phyloP scores from a whole-genome alignment of 306 rosid genomes.

The Prunus padus region DNA sequence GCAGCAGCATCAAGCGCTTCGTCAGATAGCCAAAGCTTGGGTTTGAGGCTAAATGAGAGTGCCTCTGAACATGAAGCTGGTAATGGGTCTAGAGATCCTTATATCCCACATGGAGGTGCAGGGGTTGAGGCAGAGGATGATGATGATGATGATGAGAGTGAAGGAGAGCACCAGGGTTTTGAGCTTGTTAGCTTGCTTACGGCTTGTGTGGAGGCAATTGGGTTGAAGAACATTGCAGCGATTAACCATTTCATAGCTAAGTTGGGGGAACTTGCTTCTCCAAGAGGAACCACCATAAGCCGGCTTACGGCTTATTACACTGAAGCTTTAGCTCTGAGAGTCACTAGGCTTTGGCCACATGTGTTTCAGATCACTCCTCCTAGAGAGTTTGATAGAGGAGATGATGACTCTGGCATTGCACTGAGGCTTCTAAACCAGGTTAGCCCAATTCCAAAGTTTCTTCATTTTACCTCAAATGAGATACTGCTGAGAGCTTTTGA shows the following conservation, averaged over 20 bases:
- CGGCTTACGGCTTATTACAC: slow-evolving; percentile 75
- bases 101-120: slow-evolving; percentile 41
- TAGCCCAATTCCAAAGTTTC: slow-evolving; percentile 80
- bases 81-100: slow-evolving; percentile 61
- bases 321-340: slow-evolving; percentile 82
- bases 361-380: slow-evolving; percentile 71
- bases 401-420: slow-evolving; percentile 65
- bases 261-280: slow-evolving; percentile 85
- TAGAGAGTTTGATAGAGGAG: slow-evolving; percentile 72
- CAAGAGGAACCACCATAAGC: slow-evolving; percentile 57
- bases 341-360: slow-evolving; percentile 87
- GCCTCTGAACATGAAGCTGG: slow-evolving; percentile 63
- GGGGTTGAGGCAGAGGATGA: slow-evolving; percentile 54
- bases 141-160: slow-evolving; percentile 41
- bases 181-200: slow-evolving; percentile 72
- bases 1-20: slow-evolving; percentile 59
- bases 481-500: slow-evolving; percentile 84
- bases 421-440: slow-evolving; percentile 79
- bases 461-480: slow-evolving; percentile 92
- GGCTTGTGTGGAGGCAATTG: slow-evolving; percentile 86
- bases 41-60: slow-evolving; percentile 52
- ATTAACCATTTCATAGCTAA: slow-evolving; percentile 68
- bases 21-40: slow-evolving; percentile 62
- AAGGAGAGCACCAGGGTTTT: slow-evolving; percentile 58
- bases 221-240: slow-evolving; percentile 57